Evolutionary conservation across 2,329 filamentous ascomycete species (phyloP).

Genomic region (Fusarium nygamai): DNA sequence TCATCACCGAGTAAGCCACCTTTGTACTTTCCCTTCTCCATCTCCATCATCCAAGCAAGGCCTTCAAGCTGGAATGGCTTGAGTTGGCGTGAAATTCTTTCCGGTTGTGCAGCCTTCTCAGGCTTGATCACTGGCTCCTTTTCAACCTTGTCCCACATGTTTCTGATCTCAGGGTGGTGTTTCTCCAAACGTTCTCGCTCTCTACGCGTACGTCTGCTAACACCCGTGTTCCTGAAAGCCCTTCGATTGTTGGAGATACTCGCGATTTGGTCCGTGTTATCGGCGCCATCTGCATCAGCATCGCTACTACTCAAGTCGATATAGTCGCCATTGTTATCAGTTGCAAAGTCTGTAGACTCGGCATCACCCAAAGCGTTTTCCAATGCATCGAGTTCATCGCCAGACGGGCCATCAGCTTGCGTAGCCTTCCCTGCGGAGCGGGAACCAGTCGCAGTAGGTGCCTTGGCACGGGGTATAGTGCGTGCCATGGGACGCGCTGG

Average conservation of each 20-base stretch:
- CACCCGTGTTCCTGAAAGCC: constrained; percentile 45
- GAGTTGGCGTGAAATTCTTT: constrained; percentile 80
- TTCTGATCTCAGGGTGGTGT: constrained; percentile 80
- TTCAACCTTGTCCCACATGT: constrained; percentile 86
- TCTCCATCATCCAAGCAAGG: constrained; percentile 91
- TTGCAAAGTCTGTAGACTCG: not conserved
- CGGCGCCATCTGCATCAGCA: constrained; percentile 14
- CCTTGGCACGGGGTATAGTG: not conserved
- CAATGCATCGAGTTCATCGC: constrained; percentile 5
- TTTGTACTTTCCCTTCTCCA: constrained; percentile 86
- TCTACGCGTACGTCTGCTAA: constrained; percentile 44
- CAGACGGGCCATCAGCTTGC: not conserved
- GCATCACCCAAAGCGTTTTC: not conserved
- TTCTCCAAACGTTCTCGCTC: constrained; percentile 76
- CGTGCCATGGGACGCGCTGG: not conserved
- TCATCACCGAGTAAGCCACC: constrained; percentile 95
- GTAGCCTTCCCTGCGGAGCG: not conserved
- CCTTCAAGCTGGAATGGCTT: constrained; percentile 96
- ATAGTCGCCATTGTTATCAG: not conserved
- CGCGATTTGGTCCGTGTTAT: constrained; percentile 4
- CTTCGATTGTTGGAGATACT: constrained; percentile 46
- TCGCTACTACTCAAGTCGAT: constrained; percentile 35
- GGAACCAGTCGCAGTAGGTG: not conserved
- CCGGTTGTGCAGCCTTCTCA: constrained; percentile 61
- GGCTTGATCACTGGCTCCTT: constrained; percentile 72